phyloP scores from a whole-genome alignment of 2,329 filamentous ascomycete genomes.

The Emergomyces orientalis region DNA sequence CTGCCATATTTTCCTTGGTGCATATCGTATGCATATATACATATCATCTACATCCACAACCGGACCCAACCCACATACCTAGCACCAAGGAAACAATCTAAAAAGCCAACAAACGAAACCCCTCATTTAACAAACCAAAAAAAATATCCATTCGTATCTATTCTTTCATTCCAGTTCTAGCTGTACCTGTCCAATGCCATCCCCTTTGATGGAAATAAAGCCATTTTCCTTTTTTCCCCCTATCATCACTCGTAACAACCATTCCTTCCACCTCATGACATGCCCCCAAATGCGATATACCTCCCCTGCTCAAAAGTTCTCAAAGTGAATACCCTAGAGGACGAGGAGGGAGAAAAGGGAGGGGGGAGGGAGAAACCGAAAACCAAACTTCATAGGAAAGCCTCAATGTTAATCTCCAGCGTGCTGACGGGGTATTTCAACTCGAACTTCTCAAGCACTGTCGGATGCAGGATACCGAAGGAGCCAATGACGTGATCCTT shows the following conservation, averaged over 20 bases:
- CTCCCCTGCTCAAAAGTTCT: background rate
- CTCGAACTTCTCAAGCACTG: slow-evolving; percentile 87
- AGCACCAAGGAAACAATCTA: background rate
- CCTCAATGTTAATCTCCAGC: slow-evolving; percentile 87
- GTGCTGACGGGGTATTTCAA: slow-evolving; percentile 88
- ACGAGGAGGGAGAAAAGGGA: too few relatives aligned
- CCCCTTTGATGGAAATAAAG: background rate
- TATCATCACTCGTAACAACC: background rate
- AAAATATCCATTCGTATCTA: background rate
- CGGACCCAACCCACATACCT: background rate
- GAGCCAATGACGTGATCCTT: slow-evolving; percentile 71
- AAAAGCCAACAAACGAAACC: background rate
- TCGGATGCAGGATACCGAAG: slow-evolving; percentile 90
- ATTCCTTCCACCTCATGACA: background rate
- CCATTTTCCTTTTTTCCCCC: background rate
- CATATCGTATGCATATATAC: background rate
- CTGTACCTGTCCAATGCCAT: background rate
- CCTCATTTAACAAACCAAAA: background rate
- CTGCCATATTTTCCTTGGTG: background rate
- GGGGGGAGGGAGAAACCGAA: background rate
- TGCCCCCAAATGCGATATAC: background rate
- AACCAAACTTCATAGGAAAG: slow-evolving; percentile 60
- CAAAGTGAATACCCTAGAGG: background rate
- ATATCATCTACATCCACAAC: background rate
- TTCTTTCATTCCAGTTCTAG: background rate